A percentile compares a stretch with the other conserved stretches of the same genome.
Evolutionary conservation across 108 stramenopile species (phyloP).

Genomic region (Cylindrotheca fusiformis): DNA sequence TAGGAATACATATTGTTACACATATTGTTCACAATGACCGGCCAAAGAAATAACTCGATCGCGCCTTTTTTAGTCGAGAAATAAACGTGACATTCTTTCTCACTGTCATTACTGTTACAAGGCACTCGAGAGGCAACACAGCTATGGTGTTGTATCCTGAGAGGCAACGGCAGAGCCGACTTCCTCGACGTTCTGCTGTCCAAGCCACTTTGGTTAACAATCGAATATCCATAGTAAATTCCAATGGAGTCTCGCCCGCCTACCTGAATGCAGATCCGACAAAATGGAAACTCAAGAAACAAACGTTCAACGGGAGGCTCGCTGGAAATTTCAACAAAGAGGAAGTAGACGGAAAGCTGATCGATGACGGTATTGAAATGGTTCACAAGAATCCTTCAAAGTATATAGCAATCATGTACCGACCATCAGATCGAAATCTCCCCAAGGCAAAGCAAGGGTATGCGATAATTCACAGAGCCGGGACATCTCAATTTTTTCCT

Average conservation of each 20-base stretch:
- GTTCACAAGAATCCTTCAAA: constrained; percentile 17
- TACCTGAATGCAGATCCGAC: constrained; percentile 14
- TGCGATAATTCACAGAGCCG: not conserved
- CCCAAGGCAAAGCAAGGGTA: constrained; percentile 2
- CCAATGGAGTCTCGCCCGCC: not conserved
- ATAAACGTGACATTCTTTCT: no score
- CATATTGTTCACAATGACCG: no score
- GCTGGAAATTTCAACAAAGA: constrained; percentile 15
- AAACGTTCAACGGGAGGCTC: constrained; percentile 15
- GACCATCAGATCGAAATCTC: not conserved
- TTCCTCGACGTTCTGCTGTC: not conserved
- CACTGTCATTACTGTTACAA: no score
- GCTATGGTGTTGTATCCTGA: no score
- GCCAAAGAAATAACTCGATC: no score
- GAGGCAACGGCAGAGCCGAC: not conserved
- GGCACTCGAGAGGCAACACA: no score
- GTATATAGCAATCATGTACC: constrained; percentile 28
- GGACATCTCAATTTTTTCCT: constrained; percentile 1
- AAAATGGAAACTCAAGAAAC: constrained; percentile 26
- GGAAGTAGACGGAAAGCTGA: constrained; percentile 9
- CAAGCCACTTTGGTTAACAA: not conserved
- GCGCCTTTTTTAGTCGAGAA: no score
- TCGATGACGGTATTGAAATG: constrained; percentile 15
- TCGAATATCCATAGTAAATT: not conserved
- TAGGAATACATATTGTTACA: no score